Evolutionary conservation across 148 eudicot species (phyloP).

Genomic region (Limonium bicolor): DNA sequence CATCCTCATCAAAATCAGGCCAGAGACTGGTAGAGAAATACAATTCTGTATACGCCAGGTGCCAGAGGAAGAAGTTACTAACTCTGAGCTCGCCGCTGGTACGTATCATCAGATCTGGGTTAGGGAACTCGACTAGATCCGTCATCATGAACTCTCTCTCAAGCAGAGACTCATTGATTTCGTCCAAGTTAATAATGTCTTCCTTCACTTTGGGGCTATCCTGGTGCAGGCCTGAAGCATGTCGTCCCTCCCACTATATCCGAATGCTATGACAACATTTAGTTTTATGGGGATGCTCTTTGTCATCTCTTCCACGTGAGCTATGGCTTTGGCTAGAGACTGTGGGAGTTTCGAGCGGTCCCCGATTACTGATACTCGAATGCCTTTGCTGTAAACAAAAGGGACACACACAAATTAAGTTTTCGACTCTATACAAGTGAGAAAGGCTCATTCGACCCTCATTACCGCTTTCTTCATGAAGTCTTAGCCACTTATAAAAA

Average conservation of each 20-base stretch:
- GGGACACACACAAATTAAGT: too few species aligned
- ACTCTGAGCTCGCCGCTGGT: conserved; percentile 72
- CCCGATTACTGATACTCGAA: conserved; percentile 43
- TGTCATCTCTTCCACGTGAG: conserved; percentile 37
- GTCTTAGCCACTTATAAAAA: too few species aligned
- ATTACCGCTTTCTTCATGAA: too few species aligned
- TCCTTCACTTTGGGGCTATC: conserved; percentile 52
- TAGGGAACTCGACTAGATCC: conserved; percentile 32
- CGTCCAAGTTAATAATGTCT: conserved; percentile 27
- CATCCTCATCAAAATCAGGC: conserved; percentile 70
- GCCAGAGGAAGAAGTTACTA: conserved; percentile 82
- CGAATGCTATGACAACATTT: conserved; percentile 50
- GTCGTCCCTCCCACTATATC: conserved; percentile 58
- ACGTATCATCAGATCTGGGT: conserved; percentile 57
- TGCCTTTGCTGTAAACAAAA: conserved; percentile 23
- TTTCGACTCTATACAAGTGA: too few species aligned
- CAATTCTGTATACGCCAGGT: conserved; percentile 61
- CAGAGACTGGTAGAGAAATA: conserved; percentile 36
- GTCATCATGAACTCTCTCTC: conserved; percentile 59
- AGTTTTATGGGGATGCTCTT: conserved; percentile 34
- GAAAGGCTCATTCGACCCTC: too few species aligned
- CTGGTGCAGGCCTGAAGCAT: conserved; percentile 57
- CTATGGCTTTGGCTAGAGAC: conserved; percentile 22
- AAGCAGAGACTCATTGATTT: conserved; percentile 28
- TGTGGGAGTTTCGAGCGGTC: conserved; percentile 36